Conservation (phyloP, 106 monocot species). For the Narthecium ossifragum region DNA sequence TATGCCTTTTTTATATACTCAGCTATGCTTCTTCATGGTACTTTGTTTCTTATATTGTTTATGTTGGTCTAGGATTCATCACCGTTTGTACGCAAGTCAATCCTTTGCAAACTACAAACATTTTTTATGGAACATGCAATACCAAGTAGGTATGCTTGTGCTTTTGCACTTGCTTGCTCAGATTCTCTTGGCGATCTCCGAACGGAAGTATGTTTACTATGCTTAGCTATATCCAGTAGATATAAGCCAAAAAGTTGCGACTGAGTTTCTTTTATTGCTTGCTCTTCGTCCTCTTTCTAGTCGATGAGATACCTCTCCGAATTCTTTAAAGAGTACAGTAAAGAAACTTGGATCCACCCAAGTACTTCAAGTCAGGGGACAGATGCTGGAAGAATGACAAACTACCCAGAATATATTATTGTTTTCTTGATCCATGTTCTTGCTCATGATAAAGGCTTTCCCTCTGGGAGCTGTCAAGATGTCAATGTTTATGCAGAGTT, state of each 20-base stretch:
- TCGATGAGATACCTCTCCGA: constrained; percentile 40
- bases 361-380: constrained; percentile 12
- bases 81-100: constrained; percentile 36
- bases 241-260: no score
- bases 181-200: constrained; percentile 50
- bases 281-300: constrained; percentile 21
- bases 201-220: constrained; percentile 42
- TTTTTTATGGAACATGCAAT: constrained; percentile 48
- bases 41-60: background rate
- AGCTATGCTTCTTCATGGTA: background rate
- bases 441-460: constrained; percentile 58
- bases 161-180: constrained; percentile 52
- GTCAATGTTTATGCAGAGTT: constrained; percentile 45
- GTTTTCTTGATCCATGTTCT: constrained; percentile 79
- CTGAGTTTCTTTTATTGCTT: constrained; percentile 2
- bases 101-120: constrained; percentile 54
- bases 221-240: no score
- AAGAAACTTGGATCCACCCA: constrained; percentile 5
- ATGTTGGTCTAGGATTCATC: constrained; percentile 60
- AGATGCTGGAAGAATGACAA: constrained; percentile 26
- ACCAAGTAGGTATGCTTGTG: constrained; percentile 69
- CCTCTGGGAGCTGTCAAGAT: constrained; percentile 39
- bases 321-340: constrained; percentile 41
- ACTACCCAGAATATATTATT: constrained; percentile 63
- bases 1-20: no score